Evolutionary conservation across 2,329 filamentous ascomycete species (phyloP), one percentile per base, ranked within the genome.

Genomic region (Cadophora luteo-olivacea): DNA sequence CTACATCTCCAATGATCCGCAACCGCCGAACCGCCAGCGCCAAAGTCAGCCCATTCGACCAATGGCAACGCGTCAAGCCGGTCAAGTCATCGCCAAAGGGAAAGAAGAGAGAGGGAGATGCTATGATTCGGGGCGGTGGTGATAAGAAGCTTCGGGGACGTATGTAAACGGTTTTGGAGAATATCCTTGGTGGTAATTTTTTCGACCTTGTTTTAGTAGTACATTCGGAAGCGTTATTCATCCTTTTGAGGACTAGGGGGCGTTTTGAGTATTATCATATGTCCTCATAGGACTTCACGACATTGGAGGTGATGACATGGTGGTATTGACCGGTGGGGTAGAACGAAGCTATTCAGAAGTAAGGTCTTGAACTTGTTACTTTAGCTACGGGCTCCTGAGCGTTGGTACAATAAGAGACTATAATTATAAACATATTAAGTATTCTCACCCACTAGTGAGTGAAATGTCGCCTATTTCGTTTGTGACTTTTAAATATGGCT

Each of bases 61-160:
- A 83, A 49, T 93, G 90, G 90, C 86, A 83, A 71, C 87, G 89
- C 68, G 87, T 87, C 73, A 93, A 93, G 82, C 81, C 79, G 52
- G 54, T 63, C 58, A 48, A 67, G 33, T 33, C 63, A 36, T 52
- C 36, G 33, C 52, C 51, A 61, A 52, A 57, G 52, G 41, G 58
- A 69, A 82, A 77, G 69, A 86, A 84, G 80, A 82, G 81, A 70
- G 76, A 79, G 49, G 83, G 79, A 33, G 81, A 82, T 25, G 66
- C 76, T 24, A 72, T 83, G 33, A 72, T 72, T 60, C 72, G 75
- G 45, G 54, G 51, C 57, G 72, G 74, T n/a, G 64, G 74, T 19
- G 64, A n/a, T 61, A 86, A 86, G 77, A 81, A 83, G 69, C 74
- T 65, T 51, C 65, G 65, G 68, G 65, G 62, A 67, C 33, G 24